phyloP scores from a whole-genome alignment of 2,329 filamentous ascomycete genomes.

The Tolypocladium ophioglossoides region DNA sequence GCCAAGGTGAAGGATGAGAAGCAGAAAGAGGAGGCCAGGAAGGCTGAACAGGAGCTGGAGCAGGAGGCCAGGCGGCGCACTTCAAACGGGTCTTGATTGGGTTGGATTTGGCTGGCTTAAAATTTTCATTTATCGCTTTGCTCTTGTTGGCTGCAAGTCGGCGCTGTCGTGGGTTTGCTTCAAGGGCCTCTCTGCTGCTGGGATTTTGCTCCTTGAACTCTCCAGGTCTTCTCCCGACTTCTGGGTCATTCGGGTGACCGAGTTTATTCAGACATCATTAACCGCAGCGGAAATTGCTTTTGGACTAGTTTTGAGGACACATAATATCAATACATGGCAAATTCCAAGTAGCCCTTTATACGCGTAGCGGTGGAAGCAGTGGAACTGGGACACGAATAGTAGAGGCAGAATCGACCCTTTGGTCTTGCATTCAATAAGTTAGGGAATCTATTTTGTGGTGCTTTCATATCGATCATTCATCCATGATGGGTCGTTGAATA shows the following conservation, averaged over 20 bases:
- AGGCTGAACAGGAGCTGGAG: constrained; percentile 49
- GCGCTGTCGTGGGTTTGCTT: not conserved
- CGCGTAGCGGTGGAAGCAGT: too few relatives aligned
- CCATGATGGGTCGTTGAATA: not conserved
- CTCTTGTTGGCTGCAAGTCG: not conserved
- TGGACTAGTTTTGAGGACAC: not conserved
- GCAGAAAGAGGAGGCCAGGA: constrained; percentile 67
- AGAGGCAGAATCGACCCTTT: not conserved
- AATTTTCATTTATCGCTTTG: not conserved
- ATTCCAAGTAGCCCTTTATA: too few relatives aligned
- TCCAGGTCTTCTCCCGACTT: not conserved
- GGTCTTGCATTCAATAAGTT: too few relatives aligned
- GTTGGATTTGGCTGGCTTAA: not conserved
- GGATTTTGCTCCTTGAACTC: not conserved
- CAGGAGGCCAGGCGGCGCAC: constrained; percentile 33
- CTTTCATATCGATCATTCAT: not conserved
- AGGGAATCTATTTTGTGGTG: not conserved
- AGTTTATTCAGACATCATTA: not conserved
- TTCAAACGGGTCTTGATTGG: constrained; percentile 11
- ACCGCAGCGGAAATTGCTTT: not conserved
- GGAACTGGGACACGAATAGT: too few relatives aligned
- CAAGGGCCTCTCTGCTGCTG: not conserved
- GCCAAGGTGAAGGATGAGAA: constrained; percentile 54
- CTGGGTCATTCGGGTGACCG: not conserved
- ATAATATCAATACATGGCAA: not conserved